Evolutionary conservation across 768 basidiomycete species (phyloP).

Genomic region (Polyporus arcularius): DNA sequence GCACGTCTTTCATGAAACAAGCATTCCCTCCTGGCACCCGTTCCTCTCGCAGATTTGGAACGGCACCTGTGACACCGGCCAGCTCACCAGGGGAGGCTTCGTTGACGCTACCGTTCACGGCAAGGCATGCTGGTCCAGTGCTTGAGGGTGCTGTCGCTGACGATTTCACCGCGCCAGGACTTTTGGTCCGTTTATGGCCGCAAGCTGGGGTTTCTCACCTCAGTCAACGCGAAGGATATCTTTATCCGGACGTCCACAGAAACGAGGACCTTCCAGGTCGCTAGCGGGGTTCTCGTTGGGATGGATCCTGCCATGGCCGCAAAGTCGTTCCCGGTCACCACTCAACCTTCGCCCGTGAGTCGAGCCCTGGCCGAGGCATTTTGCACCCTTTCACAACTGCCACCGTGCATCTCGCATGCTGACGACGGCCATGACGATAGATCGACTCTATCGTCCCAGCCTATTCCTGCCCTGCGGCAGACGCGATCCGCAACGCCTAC

Average conservation of each 20-base stretch:
- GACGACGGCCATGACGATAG: conserved; percentile 25
- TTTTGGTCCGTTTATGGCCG: conserved; percentile 46
- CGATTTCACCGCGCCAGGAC: conserved; percentile 34
- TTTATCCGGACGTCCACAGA: conserved; percentile 46
- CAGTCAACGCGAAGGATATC: conserved; percentile 39
- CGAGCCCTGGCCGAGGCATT: background rate
- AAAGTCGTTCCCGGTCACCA: conserved; percentile 40
- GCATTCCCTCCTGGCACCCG: conserved; percentile 43
- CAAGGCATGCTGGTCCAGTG: conserved; percentile 27
- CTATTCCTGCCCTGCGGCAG: conserved; percentile 45
- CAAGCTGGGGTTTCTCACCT: conserved; percentile 38
- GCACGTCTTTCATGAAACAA: conserved; percentile 41
- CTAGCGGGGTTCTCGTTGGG: conserved; percentile 45
- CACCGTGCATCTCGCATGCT: background rate
- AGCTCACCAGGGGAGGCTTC: conserved; percentile 46
- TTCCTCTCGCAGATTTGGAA: conserved; percentile 46
- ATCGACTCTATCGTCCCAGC: conserved; percentile 50
- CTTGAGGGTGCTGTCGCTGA: background rate
- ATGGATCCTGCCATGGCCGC: conserved; percentile 40
- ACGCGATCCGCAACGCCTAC: conserved; percentile 39
- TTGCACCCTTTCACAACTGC: background rate
- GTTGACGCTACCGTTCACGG: conserved; percentile 46
- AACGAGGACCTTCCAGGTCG: conserved; percentile 50
- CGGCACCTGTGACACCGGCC: conserved; percentile 50
- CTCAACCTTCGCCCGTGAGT: conserved; percentile 43